phyloP scores from a whole-genome alignment of 75 land plant species.

The Picea sitchensis region DNA sequence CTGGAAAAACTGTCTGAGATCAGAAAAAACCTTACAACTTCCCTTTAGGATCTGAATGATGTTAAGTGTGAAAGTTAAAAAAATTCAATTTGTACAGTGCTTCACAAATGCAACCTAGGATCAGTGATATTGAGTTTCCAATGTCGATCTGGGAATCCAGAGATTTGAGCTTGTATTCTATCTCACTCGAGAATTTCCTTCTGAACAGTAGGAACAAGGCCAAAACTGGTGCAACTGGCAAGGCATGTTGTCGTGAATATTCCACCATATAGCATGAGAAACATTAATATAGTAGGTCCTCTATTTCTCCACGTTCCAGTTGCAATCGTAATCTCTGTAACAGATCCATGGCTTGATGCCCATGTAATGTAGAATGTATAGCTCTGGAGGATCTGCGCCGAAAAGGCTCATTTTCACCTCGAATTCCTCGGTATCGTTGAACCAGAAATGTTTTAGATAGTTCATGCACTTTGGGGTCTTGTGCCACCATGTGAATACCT shows the following conservation, averaged over 20 bases:
- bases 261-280: slow-evolving; percentile 39
- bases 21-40: not conserved
- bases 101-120: slow-evolving; percentile 12
- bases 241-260: not conserved
- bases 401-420: slow-evolving; percentile 31
- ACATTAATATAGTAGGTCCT: slow-evolving; percentile 26
- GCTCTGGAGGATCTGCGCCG: slow-evolving; percentile 71
- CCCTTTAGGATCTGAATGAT: too few species aligned
- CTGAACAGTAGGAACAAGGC: slow-evolving; percentile 3
- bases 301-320: slow-evolving; percentile 21
- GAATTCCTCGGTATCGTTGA: slow-evolving; percentile 31
- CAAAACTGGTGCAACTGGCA: slow-evolving; percentile 14
- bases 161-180: slow-evolving; percentile 19
- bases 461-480: slow-evolving; percentile 71
- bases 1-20: too few species aligned
- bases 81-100: too few species aligned
- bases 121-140: slow-evolving; percentile 29
- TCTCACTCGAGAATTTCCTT: slow-evolving; percentile 2
- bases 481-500: slow-evolving; percentile 96
- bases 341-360: too few species aligned
- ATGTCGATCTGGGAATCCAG: slow-evolving; percentile 18
- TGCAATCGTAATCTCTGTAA: too few species aligned
- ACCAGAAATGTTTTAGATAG: slow-evolving; percentile 79
- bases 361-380: slow-evolving; percentile 23
- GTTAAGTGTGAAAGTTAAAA: too few species aligned